A percentile compares a stretch with the other conserved stretches of the same genome.
Evolutionary conservation across 768 basidiomycete genomes (phyloP).

Genomic region (Tylopilus cervinicoccineus): DNA sequence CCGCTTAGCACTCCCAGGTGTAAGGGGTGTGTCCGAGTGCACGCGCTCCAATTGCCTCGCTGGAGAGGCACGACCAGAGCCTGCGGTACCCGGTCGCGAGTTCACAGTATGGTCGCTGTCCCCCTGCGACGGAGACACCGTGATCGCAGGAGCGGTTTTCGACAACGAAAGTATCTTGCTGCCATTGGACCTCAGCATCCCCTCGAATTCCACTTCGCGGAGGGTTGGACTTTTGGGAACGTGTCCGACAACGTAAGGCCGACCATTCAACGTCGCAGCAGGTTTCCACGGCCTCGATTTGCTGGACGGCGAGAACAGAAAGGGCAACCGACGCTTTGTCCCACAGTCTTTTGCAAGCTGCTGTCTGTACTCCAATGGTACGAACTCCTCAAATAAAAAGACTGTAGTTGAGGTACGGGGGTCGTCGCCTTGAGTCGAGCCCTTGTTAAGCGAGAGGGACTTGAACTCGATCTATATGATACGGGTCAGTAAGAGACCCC

Average conservation of each 20-base stretch:
- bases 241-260: slow-evolving; percentile 64
- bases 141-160: slow-evolving; percentile 23
- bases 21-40: slow-evolving; percentile 27
- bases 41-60: slow-evolving; percentile 24
- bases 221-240: slow-evolving; percentile 49
- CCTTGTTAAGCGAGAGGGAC: slow-evolving; percentile 49
- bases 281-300: slow-evolving; percentile 66
- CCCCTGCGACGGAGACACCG: slow-evolving; percentile 23
- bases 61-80: slow-evolving; percentile 14
- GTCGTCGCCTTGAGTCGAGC: slow-evolving; percentile 37
- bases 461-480: slow-evolving; percentile 81
- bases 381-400: slow-evolving; percentile 90
- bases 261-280: slow-evolving; percentile 76
- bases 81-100: slow-evolving; percentile 23
- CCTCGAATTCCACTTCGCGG: slow-evolving; percentile 78
- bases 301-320: slow-evolving; percentile 54
- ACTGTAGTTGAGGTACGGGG: slow-evolving; percentile 71
- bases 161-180: slow-evolving; percentile 39
- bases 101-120: slow-evolving; percentile 29
- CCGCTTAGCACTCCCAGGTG: slow-evolving; percentile 32
- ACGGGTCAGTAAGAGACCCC: slow-evolving; percentile 2
- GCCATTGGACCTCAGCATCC: slow-evolving; percentile 55
- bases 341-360: slow-evolving; percentile 57
- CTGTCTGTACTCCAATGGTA: slow-evolving; percentile 82
- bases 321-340: slow-evolving; percentile 60